Conservation (phyloP, 1,284 basidiomycete species). For the Moesziomyces sp. region DNA sequence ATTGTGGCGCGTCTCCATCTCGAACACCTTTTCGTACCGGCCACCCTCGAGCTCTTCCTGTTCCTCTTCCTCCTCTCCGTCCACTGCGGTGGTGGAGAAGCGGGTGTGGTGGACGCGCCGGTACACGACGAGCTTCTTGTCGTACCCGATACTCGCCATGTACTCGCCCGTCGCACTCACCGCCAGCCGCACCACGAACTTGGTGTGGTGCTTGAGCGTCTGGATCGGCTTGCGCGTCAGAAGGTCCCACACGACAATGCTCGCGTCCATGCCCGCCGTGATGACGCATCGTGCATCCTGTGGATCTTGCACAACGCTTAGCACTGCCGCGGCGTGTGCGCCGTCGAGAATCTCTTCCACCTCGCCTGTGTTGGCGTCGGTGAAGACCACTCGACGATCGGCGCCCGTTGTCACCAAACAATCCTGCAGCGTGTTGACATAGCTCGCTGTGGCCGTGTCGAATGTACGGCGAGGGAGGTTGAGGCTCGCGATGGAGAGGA, state of each 20-base stretch:
- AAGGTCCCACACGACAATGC: slow-evolving; percentile 60
- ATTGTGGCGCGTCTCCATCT: slow-evolving; percentile 52
- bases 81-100: slow-evolving; percentile 4
- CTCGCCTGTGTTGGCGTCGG: slow-evolving; percentile 43
- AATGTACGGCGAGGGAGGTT: slow-evolving; percentile 35
- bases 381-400: slow-evolving; percentile 57
- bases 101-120: slow-evolving; percentile 13
- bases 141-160: slow-evolving; percentile 60
- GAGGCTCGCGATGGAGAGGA: slow-evolving; percentile 49
- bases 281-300: slow-evolving; percentile 43
- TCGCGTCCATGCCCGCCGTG: slow-evolving; percentile 61
- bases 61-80: slow-evolving; percentile 26
- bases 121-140: slow-evolving; percentile 58
- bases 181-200: slow-evolving; percentile 59
- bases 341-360: slow-evolving; percentile 55
- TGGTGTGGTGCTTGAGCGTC: slow-evolving; percentile 50
- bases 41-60: slow-evolving; percentile 25
- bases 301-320: slow-evolving; percentile 55
- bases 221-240: slow-evolving; percentile 38
- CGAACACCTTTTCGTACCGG: slow-evolving; percentile 42
- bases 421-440: slow-evolving; percentile 12
- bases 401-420: slow-evolving; percentile 54
- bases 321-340: slow-evolving; percentile 58
- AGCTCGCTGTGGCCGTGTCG: slow-evolving; percentile 13
- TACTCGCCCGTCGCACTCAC: slow-evolving; percentile 50